Evolutionary conservation across 2,329 filamentous ascomycete species (phyloP).

Genomic region (Neoarthrinium moseri): DNA sequence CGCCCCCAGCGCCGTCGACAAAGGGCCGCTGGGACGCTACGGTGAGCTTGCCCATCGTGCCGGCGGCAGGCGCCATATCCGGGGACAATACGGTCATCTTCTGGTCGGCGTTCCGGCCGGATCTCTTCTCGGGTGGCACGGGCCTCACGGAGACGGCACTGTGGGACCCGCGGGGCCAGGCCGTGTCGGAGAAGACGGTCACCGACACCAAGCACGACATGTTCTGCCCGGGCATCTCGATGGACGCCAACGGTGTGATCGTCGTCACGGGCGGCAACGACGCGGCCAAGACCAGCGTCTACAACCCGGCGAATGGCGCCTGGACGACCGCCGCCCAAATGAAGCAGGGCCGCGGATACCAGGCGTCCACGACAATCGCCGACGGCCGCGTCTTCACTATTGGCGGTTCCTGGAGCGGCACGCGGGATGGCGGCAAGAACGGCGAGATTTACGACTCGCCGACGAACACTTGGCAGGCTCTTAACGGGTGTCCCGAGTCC

Average conservation of each 20-base stretch:
- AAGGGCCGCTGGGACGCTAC: slow-evolving; percentile 32
- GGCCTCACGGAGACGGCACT: slow-evolving; percentile 18
- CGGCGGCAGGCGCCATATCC: slow-evolving; percentile 29
- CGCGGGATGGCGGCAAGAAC: slow-evolving; percentile 47
- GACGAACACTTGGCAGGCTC: slow-evolving; percentile 43
- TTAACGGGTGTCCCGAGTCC: slow-evolving; percentile 40
- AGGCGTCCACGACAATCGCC: slow-evolving; percentile 47
- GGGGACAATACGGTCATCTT: slow-evolving; percentile 22
- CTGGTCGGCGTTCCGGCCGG: slow-evolving; percentile 21
- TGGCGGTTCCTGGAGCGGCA: slow-evolving; percentile 56
- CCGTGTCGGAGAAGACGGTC: slow-evolving; percentile 28
- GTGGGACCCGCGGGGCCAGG: slow-evolving; percentile 19
- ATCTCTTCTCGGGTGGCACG: slow-evolving; percentile 15
- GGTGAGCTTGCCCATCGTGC: slow-evolving; percentile 34
- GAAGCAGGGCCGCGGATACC: slow-evolving; percentile 50
- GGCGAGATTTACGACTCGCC: slow-evolving; percentile 52
- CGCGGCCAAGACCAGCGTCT: slow-evolving; percentile 47
- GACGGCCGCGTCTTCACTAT: slow-evolving; percentile 57
- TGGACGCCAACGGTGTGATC: slow-evolving; percentile 45
- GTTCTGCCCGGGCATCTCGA: slow-evolving; percentile 56
- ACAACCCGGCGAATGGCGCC: slow-evolving; percentile 32
- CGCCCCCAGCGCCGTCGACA: slow-evolving; percentile 16
- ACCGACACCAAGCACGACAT: slow-evolving; percentile 49
- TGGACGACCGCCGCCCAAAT: slow-evolving; percentile 42
- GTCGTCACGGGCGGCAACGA: slow-evolving; percentile 54